Evolutionary conservation across 202 grass and related monocot species (phyloP), one percentile per base, ranked within the genome.

Genomic region (Setaria viridis): DNA sequence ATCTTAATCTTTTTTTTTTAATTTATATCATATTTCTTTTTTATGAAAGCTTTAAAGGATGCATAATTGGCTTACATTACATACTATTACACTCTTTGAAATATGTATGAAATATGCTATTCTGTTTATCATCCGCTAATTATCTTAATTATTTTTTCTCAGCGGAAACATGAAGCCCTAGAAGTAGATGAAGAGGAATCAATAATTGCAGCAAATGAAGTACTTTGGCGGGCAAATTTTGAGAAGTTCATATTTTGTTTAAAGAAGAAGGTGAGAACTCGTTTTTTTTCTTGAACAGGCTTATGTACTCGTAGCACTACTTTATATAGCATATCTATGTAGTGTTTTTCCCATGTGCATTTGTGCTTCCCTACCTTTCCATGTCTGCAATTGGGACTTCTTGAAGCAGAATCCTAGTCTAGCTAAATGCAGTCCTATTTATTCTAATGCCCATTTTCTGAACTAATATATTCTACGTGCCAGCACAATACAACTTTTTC

Each of bases 141-240:
- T 87, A 25, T 76, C 21, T 82, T 12, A 47, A 21, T 62, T 54
- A 17, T 62, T 66, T 25, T 82, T 85, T 79, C 57, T 67, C 93
- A 98, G 96, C 83, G 93, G 72, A 99, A 99, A 85, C 84, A 66
- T 78, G 86, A 90, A 70, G 70, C 84, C 80, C 50, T 92, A 77
- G 90, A 94, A 72, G 80, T 80, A 82, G 96, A 99, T 89, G 87
- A 90, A 89, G 96, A 94, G 42, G 84, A 83, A 57, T 80, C 91
- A 56, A 85, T 76, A 15, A 95, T 93, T 82, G 78, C 90, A 74
- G 91, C 94, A 77, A 94, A 86, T 82, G 93, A 95, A 90, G 72
- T 98, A 63, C 96, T 98, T 75, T 94, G 90, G 93, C 84, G 88
- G 34, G 85, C 76, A 82, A 94, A 98, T 85, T 95, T 89, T 91